Evolutionary conservation across 2,329 filamentous ascomycete genomes (phyloP).

Genomic region (Didymella segeticola): DNA sequence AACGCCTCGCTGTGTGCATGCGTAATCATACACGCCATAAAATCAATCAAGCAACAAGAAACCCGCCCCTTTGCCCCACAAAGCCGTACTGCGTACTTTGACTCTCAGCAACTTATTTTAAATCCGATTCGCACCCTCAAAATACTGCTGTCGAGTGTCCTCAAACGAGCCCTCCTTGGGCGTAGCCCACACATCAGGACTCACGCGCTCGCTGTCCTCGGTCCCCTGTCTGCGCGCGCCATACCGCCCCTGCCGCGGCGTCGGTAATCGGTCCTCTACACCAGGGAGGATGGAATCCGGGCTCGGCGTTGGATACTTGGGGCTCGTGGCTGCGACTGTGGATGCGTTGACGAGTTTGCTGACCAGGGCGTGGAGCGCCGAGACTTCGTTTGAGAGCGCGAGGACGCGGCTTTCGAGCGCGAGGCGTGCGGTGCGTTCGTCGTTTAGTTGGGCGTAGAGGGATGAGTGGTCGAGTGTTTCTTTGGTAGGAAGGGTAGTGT

Average conservation of each 20-base stretch:
- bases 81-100: slow-evolving; percentile 14
- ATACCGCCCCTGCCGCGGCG: slow-evolving; percentile 31
- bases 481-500: neutral
- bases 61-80: neutral
- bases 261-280: slow-evolving; percentile 32
- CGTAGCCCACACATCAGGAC: slow-evolving; percentile 46
- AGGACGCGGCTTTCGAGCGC: slow-evolving; percentile 43
- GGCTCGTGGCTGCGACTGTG: slow-evolving; percentile 22
- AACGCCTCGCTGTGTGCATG: slow-evolving; percentile 12
- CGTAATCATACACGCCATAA: neutral
- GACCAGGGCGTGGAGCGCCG: slow-evolving; percentile 39
- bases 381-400: slow-evolving; percentile 40
- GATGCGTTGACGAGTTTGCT: slow-evolving; percentile 30
- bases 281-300: slow-evolving; percentile 34
- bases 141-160: slow-evolving; percentile 23
- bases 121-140: slow-evolving; percentile 22
- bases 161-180: slow-evolving; percentile 44
- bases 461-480: slow-evolving; percentile 15
- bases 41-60: neutral
- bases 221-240: slow-evolving; percentile 4
- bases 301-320: slow-evolving; percentile 43
- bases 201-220: slow-evolving; percentile 28
- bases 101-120: neutral
- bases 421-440: slow-evolving; percentile 44
- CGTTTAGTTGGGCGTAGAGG: slow-evolving; percentile 34